Evolutionary conservation across 2,329 filamentous ascomycete genomes (phyloP).

Genomic region (Trichocomaceae sp.): DNA sequence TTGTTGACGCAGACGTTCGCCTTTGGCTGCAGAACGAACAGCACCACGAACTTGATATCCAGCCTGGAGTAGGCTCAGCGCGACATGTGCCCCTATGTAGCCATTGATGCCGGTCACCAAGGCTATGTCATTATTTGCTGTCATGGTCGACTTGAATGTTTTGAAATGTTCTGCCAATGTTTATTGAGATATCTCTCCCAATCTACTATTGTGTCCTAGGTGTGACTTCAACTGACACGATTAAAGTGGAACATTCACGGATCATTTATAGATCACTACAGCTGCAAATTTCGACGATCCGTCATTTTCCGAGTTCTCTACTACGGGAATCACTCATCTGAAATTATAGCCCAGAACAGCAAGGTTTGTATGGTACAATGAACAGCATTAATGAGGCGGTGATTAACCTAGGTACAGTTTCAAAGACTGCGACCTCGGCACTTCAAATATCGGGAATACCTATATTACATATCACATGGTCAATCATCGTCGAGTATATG

Average conservation of each 20-base stretch:
- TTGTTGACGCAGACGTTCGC: constrained; percentile 15
- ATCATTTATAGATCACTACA: background rate
- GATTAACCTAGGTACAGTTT: background rate
- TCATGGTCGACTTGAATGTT: background rate
- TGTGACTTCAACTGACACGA: background rate
- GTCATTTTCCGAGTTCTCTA: background rate
- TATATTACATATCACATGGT: background rate
- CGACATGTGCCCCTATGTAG: constrained; percentile 35
- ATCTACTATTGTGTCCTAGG: too few species aligned
- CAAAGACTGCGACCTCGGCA: background rate
- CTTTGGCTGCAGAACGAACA: constrained; percentile 25
- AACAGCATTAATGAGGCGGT: background rate
- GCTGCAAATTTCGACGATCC: background rate
- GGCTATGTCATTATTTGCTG: constrained; percentile 17
- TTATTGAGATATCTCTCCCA: too few species aligned
- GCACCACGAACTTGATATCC: constrained; percentile 37
- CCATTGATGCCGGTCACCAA: constrained; percentile 38
- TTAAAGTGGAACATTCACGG: background rate
- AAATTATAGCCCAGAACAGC: background rate
- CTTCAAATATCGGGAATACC: background rate
- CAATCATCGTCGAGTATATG: background rate
- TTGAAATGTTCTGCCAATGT: background rate
- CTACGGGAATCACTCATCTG: background rate
- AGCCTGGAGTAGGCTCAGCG: constrained; percentile 30
- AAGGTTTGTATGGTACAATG: background rate